phyloP scores from a whole-genome alignment of 2,329 filamentous ascomycete species.

The Trichophaea hybrida region DNA sequence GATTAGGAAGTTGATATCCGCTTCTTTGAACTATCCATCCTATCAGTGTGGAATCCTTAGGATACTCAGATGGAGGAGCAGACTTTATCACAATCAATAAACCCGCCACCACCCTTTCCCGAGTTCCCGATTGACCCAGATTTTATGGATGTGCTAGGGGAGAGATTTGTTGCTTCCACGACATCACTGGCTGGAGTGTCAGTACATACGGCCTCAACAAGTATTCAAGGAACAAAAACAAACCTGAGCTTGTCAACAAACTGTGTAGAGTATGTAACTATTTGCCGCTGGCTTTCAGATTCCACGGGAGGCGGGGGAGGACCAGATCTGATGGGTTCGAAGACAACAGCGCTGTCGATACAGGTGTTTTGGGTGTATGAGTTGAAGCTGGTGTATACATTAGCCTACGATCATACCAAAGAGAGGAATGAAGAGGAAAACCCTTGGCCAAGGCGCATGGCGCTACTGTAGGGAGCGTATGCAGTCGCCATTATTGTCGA shows the following conservation, averaged over 20 bases:
- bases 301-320: not conserved
- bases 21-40: slow-evolving; percentile 25
- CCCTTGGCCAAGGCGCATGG: slow-evolving; percentile 30
- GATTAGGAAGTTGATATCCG: slow-evolving; percentile 28
- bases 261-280: slow-evolving; percentile 5
- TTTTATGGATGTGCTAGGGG: slow-evolving; percentile 31
- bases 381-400: slow-evolving; percentile 29
- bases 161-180: slow-evolving; percentile 33
- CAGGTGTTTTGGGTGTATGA: slow-evolving; percentile 33
- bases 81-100: slow-evolving; percentile 6
- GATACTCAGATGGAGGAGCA: not conserved
- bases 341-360: slow-evolving; percentile 31
- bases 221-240: slow-evolving; percentile 26
- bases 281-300: not conserved
- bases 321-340: slow-evolving; percentile 19
- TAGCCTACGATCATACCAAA: not conserved
- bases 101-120: slow-evolving; percentile 14
- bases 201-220: slow-evolving; percentile 26
- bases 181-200: slow-evolving; percentile 27
- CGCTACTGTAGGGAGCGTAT: slow-evolving; percentile 31
- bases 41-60: not conserved
- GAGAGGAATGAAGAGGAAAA: not conserved
- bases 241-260: slow-evolving; percentile 20
- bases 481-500: slow-evolving; percentile 9
- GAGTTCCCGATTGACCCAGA: slow-evolving; percentile 30